Evolutionary conservation across 768 basidiomycete genomes (phyloP).

Genomic region (Termitomyces sp.): DNA sequence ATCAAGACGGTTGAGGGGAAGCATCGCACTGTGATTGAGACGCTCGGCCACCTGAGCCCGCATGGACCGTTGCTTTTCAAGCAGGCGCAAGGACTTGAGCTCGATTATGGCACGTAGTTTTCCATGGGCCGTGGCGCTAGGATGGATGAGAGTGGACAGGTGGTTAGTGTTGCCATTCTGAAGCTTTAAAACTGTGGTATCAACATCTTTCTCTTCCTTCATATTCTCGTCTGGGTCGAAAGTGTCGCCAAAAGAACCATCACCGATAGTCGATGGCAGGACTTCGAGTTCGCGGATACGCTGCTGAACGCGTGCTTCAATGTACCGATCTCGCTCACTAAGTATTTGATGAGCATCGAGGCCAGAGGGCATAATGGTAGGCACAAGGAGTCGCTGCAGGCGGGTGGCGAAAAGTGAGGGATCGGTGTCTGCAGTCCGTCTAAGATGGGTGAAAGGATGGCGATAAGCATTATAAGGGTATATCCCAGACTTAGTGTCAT

Average conservation of each 20-base stretch:
- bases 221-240: conserved; percentile 35
- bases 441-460: conserved; percentile 79
- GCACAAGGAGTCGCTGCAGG: conserved; percentile 78
- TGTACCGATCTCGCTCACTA: conserved; percentile 87
- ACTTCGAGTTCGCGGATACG: conserved; percentile 83
- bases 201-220: conserved; percentile 43
- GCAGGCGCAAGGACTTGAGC: conserved; percentile 81
- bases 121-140: conserved; percentile 64
- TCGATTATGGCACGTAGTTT: conserved; percentile 91
- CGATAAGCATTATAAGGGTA: conserved; percentile 92
- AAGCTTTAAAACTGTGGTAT: conserved; percentile 23
- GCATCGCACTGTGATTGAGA: conserved; percentile 80
- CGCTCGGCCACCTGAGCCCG: conserved; percentile 84
- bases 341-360: conserved; percentile 90
- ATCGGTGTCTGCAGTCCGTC: conserved; percentile 57
- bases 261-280: conserved; percentile 76
- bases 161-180: conserved; percentile 18
- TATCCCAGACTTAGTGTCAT: conserved; percentile 73
- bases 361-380: conserved; percentile 86
- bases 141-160: conserved; percentile 41
- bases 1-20: conserved; percentile 88
- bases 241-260: conserved; percentile 58
- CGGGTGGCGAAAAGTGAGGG: conserved; percentile 65
- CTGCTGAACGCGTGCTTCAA: conserved; percentile 86
- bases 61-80: conserved; percentile 88